Evolutionary conservation across 805 yeast genomes (phyloP), one percentile per base, ranked within the genome.

Genomic region (Kuraishia borneana): DNA sequence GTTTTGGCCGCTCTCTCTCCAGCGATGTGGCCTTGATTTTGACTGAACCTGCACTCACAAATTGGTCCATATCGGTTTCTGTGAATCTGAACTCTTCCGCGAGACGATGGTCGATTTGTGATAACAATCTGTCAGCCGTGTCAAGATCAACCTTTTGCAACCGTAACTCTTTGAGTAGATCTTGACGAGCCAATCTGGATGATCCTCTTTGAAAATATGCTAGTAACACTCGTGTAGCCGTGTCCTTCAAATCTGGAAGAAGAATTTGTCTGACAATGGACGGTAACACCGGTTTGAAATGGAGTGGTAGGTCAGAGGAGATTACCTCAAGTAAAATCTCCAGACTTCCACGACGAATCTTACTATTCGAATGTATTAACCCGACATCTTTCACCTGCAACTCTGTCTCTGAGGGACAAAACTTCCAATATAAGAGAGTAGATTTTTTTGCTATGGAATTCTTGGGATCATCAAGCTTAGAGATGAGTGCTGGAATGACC

Each of bases 361-460:
- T 44, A 3, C 53, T 40, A 39, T 61, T 63, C 7, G 57, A 42
- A 43, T 61, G 63, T 12, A 52, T 52, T 23, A 73, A 52, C 0
- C 71, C 76, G 6, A 54, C 43, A 2, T 65, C 68, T 18, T 53
- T 53, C n/a, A 75, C 39, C 2, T 60, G 54, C 5, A 44, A 45
- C 39, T 73, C 76, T 20, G 71, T 75, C 13, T 60, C 61, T 2
- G 49, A 42, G 0, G 76, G 70, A 1, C 69, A 58, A n/a, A 68
- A 61, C 18, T 68, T 56, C 75, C 78, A 73, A 41, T 65, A 73
- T 0, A 68, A 70, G 38, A 68, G 69, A 22, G 75, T 46, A 0
- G 79, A 69, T 34, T 63, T 61, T 35, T 59, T 62, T 0, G 81
- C 69, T 1, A 73, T 61, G n/a, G 52, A 45, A 0, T 53, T 32